Percentiles rank a stretch among this genome's conserved stretches.
These are phyloP conservation scores for Coniosporium apollinis DNA, from an alignment of 495 filamentous ascomycete genomes.

Conservation along the genomic window DNA sequence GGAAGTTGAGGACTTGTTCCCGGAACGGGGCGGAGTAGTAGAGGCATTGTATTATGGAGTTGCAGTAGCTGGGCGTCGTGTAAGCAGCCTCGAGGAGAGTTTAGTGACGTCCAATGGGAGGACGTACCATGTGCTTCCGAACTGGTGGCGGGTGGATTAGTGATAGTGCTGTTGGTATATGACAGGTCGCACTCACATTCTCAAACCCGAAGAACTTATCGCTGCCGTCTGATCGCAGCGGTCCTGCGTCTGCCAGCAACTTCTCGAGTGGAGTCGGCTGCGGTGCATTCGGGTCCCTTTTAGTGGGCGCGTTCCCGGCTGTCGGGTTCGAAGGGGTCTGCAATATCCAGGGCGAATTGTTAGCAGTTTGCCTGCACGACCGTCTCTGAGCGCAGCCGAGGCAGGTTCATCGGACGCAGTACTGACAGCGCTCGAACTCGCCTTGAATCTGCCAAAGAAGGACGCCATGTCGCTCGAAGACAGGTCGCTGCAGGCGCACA, in stretches of 20 bases:
- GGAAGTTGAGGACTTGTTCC: slow-evolving; percentile 87
- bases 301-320: slow-evolving; percentile 16
- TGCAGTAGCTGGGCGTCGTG: slow-evolving; percentile 60
- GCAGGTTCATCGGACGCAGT: not conserved
- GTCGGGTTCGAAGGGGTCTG: not conserved
- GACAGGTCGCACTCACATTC: slow-evolving; percentile 48
- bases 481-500: no score
- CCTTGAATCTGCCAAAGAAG: slow-evolving; percentile 16
- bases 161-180: slow-evolving; percentile 4
- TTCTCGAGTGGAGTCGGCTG: slow-evolving; percentile 70
- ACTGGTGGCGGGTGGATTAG: slow-evolving; percentile 38
- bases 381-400: not conserved
- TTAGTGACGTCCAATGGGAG: slow-evolving; percentile 1
- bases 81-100: slow-evolving; percentile 15
- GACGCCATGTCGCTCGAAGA: not conserved
- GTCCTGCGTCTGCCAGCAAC: slow-evolving; percentile 60
- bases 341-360: not conserved
- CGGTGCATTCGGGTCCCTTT: slow-evolving; percentile 53
- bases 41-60: slow-evolving; percentile 92
- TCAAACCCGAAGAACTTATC: slow-evolving; percentile 98
- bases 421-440: slow-evolving; percentile 4
- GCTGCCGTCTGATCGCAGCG: slow-evolving; percentile 70
- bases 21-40: slow-evolving; percentile 92
- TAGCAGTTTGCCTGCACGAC: not conserved
- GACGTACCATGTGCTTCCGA: slow-evolving; percentile 88